A percentile compares a stretch with the other conserved stretches of the same genome.
Conservation (phyloP, 257 asterid genomes). For the Anisodus tanguticus region DNA sequence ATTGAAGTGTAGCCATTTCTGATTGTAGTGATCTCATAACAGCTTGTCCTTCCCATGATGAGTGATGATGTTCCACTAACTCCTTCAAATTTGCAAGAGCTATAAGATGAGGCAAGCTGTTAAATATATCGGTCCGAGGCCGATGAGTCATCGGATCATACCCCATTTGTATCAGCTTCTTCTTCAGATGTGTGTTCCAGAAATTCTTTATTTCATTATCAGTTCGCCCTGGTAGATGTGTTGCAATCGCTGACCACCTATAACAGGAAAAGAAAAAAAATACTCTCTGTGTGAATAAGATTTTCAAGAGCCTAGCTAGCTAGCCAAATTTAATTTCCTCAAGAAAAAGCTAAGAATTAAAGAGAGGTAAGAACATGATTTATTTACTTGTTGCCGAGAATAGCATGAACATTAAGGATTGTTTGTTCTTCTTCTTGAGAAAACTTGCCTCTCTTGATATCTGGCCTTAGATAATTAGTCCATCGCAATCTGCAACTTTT, state of each 20-base stretch:
- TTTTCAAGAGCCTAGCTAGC: background rate
- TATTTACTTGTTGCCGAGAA: conserved; percentile 79
- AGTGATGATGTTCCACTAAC: conserved; percentile 51
- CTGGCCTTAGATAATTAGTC: conserved; percentile 85
- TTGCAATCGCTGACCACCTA: conserved; percentile 88
- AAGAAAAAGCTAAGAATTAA: background rate
- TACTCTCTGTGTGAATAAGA: background rate
- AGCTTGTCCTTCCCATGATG: conserved; percentile 67
- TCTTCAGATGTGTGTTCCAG: conserved; percentile 87
- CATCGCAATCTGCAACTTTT: conserved; percentile 87
- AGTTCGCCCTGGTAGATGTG: conserved; percentile 77
- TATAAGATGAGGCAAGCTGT: conserved; percentile 70
- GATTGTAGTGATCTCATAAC: conserved; percentile 49
- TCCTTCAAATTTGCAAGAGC: conserved; percentile 73
- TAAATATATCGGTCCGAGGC: conserved; percentile 71
- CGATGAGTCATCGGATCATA: conserved; percentile 89
- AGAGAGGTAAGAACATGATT: background rate
- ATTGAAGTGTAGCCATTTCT: conserved; percentile 72
- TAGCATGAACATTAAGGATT: conserved; percentile 78
- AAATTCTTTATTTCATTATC: conserved; percentile 85
- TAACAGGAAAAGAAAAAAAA: background rate
- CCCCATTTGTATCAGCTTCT: conserved; percentile 82
- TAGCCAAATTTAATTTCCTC: background rate
- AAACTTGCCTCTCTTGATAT: conserved; percentile 82
- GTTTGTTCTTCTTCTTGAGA: conserved; percentile 80